A percentile compares a stretch with the other conserved stretches of the same genome.
Conservation (phyloP, 169 alveolate genomes). For the Cryptosporidium xiaoi region DNA sequence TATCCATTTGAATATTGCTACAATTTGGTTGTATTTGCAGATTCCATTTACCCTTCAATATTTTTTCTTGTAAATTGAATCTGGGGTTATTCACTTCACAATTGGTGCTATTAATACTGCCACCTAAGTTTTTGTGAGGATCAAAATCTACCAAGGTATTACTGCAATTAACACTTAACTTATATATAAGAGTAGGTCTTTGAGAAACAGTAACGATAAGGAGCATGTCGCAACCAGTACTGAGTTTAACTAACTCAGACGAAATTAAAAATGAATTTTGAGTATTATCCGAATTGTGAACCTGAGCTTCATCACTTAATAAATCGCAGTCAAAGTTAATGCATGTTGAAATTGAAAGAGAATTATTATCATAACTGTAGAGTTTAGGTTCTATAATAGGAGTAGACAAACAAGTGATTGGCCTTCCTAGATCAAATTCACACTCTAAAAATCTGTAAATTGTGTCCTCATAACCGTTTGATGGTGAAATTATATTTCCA, state of each 20-base stretch:
- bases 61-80: too few species aligned
- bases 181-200: conserved; percentile 25
- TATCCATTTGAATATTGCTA: neutral
- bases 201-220: conserved; percentile 29
- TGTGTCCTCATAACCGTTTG: conserved; percentile 15
- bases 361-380: conserved; percentile 5
- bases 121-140: neutral
- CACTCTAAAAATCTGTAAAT: conserved; percentile 35
- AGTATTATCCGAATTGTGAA: neutral
- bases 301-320: neutral
- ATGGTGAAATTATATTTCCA: conserved; percentile 21
- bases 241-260: conserved; percentile 19
- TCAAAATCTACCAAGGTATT: neutral
- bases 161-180: neutral
- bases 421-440: conserved; percentile 71
- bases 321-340: neutral
- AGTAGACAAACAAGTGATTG: conserved; percentile 30
- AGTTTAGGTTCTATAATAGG: conserved; percentile 63
- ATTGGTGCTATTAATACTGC: too few species aligned
- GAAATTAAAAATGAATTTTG: conserved; percentile 34
- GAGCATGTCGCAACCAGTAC: conserved; percentile 19
- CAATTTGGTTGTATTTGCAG: conserved; percentile 15
- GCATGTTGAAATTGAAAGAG: conserved; percentile 3
- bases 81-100: too few species aligned
- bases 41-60: conserved; percentile 20